Evolutionary conservation across 2,329 filamentous ascomycete genomes (phyloP), one percentile per base, ranked within the genome.

Genomic region (Epichloe brachyelytri): DNA sequence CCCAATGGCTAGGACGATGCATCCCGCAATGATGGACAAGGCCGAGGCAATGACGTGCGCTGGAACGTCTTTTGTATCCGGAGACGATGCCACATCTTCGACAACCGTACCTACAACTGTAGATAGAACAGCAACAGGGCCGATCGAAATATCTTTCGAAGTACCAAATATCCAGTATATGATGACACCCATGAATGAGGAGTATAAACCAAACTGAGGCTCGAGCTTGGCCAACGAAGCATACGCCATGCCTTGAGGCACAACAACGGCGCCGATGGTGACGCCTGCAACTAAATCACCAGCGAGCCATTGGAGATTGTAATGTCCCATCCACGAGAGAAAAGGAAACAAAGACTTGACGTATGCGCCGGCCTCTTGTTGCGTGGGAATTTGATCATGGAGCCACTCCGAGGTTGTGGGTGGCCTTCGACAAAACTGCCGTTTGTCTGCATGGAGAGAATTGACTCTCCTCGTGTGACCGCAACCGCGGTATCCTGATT

Each of bases 131-230:
- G 93, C 93, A 46, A 97, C 93, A 34, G 91, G 91, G 15, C 91
- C 91, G 51, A 97, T 97, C 10, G 91, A 96, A 62, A 98, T 97
- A 67, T 98, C 91, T 65, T 97, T 98, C 14, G 91, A 96, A 0
- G 93, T 98, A 36, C 90, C 93, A 62, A 97, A 97, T 63, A 96
- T 86, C 91, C 91, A 97, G 69, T 98, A 98, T 54, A 95, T 76
- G 55, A 95, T 67, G 15, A 95, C 90, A 48, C 91, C 93, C 78
- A 96, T 93, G 64, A 98, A 97, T 0, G 91, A 96, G 0, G 91
- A 93, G 54, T 71, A 71, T 1, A 97, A 77, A 49, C 91, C 91
- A 62, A 83, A 97, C 63, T 97, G 77, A 5, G 85, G 79, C 0
- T 80, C 76, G n/a, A 97, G 75, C 54, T 83, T 78, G 43, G 91